Evolutionary conservation across 2,329 filamentous ascomycete genomes (phyloP).

Genomic region (Talaromyces atroroseus): DNA sequence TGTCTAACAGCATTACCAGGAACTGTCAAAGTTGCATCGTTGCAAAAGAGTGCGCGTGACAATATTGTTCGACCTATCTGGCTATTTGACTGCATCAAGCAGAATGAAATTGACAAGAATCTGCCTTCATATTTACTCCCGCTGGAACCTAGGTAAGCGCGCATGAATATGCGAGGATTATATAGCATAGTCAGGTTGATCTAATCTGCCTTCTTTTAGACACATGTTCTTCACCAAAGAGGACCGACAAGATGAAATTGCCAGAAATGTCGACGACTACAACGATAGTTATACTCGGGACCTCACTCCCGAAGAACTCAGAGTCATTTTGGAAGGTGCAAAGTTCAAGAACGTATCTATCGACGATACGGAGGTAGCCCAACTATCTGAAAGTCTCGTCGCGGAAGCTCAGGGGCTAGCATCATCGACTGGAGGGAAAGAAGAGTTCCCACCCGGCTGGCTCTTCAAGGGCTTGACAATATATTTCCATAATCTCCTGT

Average conservation of each 20-base stretch:
- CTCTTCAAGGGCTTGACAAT: conserved; percentile 46
- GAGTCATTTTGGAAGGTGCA: conserved; percentile 42
- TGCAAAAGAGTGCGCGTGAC: conserved; percentile 65
- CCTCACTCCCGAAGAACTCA: conserved; percentile 59
- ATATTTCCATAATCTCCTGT: conserved; percentile 34
- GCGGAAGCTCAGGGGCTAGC: conserved; percentile 45
- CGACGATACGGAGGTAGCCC: conserved; percentile 39
- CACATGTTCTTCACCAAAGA: conserved; percentile 70
- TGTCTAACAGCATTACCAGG: conserved; percentile 23
- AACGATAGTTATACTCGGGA: conserved; percentile 81
- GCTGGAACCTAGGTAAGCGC: conserved; percentile 47
- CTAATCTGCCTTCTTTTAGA: conserved; percentile 36
- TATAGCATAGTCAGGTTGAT: conserved; percentile 5
- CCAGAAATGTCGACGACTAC: conserved; percentile 64
- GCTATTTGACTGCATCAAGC: conserved; percentile 74
- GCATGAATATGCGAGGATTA: background rate
- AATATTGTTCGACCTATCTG: conserved; percentile 75
- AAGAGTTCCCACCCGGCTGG: conserved; percentile 31
- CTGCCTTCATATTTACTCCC: conserved; percentile 58
- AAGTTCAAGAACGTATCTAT: conserved; percentile 17
- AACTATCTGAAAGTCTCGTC: conserved; percentile 48
- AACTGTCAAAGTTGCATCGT: conserved; percentile 72
- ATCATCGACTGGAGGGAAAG: conserved; percentile 3
- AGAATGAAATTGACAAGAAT: conserved; percentile 50
- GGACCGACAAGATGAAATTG: conserved; percentile 49